phyloP scores from a whole-genome alignment of 139 green algal genomes.

The Coelastrella sp. region DNA sequence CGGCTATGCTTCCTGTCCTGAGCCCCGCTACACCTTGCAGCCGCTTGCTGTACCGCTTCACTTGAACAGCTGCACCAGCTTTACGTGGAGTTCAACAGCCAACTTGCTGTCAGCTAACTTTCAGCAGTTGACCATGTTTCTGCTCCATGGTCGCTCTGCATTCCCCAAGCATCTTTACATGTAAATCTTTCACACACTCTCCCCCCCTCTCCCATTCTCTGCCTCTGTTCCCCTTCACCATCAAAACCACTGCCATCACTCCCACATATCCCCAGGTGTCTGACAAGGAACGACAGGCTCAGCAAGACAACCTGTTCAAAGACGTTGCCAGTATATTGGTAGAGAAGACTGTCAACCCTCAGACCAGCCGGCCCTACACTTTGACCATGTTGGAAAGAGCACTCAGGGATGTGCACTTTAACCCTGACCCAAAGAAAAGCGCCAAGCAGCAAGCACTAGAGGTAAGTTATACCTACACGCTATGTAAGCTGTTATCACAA shows the following conservation, averaged over 20 bases:
- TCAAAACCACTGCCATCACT: background rate
- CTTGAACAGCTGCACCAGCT: too few species aligned
- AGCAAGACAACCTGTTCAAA: constrained; percentile 89
- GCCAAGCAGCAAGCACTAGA: constrained; percentile 97
- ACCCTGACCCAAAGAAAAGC: constrained; percentile 87
- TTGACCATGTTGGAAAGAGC: constrained; percentile 93
- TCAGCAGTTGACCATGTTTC: too few species aligned
- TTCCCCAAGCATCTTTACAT: too few species aligned
- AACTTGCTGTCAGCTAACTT: too few species aligned
- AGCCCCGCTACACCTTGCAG: too few species aligned
- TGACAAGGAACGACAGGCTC: constrained; percentile 94
- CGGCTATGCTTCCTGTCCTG: too few species aligned
- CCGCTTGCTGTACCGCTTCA: too few species aligned
- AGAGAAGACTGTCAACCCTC: constrained; percentile 77
- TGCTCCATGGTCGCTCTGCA: too few species aligned
- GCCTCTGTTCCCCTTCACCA: too few species aligned
- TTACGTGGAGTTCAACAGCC: too few species aligned
- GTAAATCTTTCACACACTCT: too few species aligned
- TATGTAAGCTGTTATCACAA: background rate
- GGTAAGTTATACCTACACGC: constrained; percentile 47
- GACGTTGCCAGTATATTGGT: constrained; percentile 78
- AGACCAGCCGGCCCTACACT: constrained; percentile 93
- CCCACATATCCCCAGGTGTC: constrained; percentile 77
- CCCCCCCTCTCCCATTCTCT: too few species aligned
- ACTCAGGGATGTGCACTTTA: constrained; percentile 94